Base-by-base conservation (phyloP, 2,329 filamentous ascomycete genomes). In the Fusarium nisikadoi region DNA sequence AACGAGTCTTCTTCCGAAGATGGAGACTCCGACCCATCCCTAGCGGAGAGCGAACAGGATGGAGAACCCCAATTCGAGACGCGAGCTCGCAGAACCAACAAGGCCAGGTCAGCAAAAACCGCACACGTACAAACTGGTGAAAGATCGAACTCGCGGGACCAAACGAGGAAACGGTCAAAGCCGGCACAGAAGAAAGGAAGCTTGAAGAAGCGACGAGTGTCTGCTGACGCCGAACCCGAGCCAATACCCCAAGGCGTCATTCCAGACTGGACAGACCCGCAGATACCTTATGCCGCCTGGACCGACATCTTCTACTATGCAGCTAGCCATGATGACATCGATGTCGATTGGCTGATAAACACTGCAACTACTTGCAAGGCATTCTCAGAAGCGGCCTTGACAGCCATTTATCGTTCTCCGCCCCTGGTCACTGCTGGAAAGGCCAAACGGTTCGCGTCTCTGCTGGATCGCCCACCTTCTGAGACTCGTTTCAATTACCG, bases 311-410 rank as follows among this genome's bases (percentile, higher is more conserved):
- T 97, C 77, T 82, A 88, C 50, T 90, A 89, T 79, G 91, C 93
- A 16, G 89, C 91, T 20, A 86, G 54, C 81, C 84, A 36, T 2
- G 82, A 82, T n/a, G 76, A 84, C 81, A 74, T 83, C 77, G 83
- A 84, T 75, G 85, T 84, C 17, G 84, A 85, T 74, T 94, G 92
- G 92, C 87, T 97, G 11, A 80, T 92, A 14, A 84, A 85, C n/a
- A 83, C 88, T 47, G 89, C 92, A 39, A 84, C 86, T 4, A 82
- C 90, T 20, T 95, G 91, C 73, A 88, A 85, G 55, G 80, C 85
- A 5, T 94, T 95, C 63, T 83, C 88, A 1, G 93, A 94, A 75
- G 92, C 94, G 9, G 93, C 93, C 4, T 81, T 96, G 55, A 90
- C 90, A 9, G 91, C 89, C 3, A 84, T 97, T 9, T 96, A 96